Evolutionary conservation across 345 rosid genomes (phyloP).

Genomic region (Brassica rapa): DNA sequence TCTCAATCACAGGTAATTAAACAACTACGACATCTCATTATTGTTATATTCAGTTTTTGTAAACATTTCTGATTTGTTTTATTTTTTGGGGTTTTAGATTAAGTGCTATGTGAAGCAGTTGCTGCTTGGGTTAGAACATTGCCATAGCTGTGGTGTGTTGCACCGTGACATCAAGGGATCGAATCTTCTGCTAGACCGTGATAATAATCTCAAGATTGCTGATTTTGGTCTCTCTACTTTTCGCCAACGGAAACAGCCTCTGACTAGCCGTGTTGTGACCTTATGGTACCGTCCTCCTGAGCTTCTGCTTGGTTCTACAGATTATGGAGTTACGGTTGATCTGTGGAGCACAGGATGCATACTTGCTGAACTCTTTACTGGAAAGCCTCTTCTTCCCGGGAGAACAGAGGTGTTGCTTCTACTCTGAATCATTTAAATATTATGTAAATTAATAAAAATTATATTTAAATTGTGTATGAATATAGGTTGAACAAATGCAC

Average conservation of each 20-base stretch:
- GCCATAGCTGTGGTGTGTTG: conserved; percentile 64
- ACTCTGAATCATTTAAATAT: background rate
- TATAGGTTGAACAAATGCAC: conserved; percentile 68
- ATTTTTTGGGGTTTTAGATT: conserved; percentile 38
- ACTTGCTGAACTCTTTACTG: conserved; percentile 42
- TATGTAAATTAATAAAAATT: background rate
- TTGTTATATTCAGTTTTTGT: conserved; percentile 24
- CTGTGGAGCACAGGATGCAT: conserved; percentile 47
- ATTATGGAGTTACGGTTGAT: conserved; percentile 44
- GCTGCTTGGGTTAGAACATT: conserved; percentile 61
- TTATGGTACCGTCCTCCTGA: conserved; percentile 49
- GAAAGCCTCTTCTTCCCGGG: conserved; percentile 45
- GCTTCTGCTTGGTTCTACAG: conserved; percentile 42
- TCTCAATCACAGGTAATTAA: conserved; percentile 62
- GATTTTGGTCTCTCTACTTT: conserved; percentile 70
- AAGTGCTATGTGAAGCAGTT: conserved; percentile 73
- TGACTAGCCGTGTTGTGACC: conserved; percentile 48
- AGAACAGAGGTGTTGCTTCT: conserved; percentile 39
- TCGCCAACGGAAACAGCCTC: conserved; percentile 41
- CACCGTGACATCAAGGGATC: conserved; percentile 77
- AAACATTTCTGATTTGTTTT: background rate
- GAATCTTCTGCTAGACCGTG: conserved; percentile 56
- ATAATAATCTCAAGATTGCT: conserved; percentile 63
- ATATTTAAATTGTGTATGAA: background rate
- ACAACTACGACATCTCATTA: background rate